Conservation (phyloP, 2,329 filamentous ascomycete species). For the Fusarium hostae region DNA sequence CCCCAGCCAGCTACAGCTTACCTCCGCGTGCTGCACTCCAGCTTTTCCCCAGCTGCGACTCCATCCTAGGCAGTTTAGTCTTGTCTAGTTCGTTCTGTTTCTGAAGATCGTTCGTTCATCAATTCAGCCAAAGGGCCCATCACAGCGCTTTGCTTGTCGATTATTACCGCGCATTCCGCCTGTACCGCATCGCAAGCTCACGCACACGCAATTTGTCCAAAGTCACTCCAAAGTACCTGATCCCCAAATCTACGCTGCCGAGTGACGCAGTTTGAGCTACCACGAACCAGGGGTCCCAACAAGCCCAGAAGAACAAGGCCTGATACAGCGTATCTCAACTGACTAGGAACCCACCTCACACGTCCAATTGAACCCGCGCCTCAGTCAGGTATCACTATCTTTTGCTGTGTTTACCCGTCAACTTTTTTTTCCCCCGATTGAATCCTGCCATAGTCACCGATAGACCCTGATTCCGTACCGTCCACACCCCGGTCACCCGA, state of each 20-base stretch:
- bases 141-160: conserved; percentile 7
- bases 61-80: conserved; percentile 4
- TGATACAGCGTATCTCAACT: conserved; percentile 26
- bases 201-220: conserved; percentile 23
- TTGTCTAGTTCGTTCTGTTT: conserved; percentile 9
- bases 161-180: conserved; percentile 32
- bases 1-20: conserved; percentile 26
- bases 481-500: conserved; percentile 45
- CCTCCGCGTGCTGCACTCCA: conserved; percentile 32
- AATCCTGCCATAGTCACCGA: conserved; percentile 20
- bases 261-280: conserved; percentile 39
- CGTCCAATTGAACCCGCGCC: conserved; percentile 28
- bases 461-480: conserved; percentile 40
- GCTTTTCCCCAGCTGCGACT: conserved; percentile 30
- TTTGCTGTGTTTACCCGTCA: conserved; percentile 16
- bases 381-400: conserved; percentile 29
- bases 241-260: conserved; percentile 26
- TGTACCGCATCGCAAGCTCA: conserved; percentile 18
- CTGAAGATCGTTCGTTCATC: conserved; percentile 25
- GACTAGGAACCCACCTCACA: conserved; percentile 28
- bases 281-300: conserved; percentile 37
- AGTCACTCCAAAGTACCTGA: conserved; percentile 44
- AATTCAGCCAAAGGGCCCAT: conserved; percentile 13
- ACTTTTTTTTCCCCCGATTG: conserved; percentile 9
- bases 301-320: conserved; percentile 13